Conservation (phyloP, 2,329 filamentous ascomycete species). For the Sporothrix globosa region DNA sequence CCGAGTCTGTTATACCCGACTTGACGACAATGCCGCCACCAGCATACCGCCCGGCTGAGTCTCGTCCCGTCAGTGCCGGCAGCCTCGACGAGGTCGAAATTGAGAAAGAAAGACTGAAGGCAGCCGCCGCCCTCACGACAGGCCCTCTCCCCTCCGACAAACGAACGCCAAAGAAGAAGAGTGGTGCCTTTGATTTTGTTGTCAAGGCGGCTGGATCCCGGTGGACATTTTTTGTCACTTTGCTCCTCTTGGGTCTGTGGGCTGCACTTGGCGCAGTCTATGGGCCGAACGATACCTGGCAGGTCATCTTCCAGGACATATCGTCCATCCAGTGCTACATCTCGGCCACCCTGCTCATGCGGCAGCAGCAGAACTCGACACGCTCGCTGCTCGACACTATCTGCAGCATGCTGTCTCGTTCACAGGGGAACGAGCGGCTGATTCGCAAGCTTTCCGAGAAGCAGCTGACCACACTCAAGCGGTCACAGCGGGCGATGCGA, state of each 20-base stretch:
- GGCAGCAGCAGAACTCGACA: constrained; percentile 46
- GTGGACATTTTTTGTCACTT: constrained; percentile 41
- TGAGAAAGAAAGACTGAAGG: constrained; percentile 32
- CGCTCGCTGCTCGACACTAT: constrained; percentile 40
- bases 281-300: constrained; percentile 44
- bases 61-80: constrained; percentile 22
- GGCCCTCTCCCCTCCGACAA: neutral
- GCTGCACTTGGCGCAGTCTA: constrained; percentile 41
- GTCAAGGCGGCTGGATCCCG: constrained; percentile 36
- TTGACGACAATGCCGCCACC: constrained; percentile 33
- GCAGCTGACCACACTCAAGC: constrained; percentile 34
- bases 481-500: constrained; percentile 37
- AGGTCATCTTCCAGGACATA: constrained; percentile 45
- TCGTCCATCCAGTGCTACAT: constrained; percentile 46
- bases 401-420: constrained; percentile 43
- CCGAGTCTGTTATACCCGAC: constrained; percentile 35
- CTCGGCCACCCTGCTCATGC: constrained; percentile 46
- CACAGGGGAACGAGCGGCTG: constrained; percentile 42
- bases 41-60: constrained; percentile 29
- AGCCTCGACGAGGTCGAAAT: constrained; percentile 32
- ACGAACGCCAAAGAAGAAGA: constrained; percentile 15
- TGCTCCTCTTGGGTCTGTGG: constrained; percentile 42
- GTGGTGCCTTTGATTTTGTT: constrained; percentile 33
- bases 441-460: constrained; percentile 37
- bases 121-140: neutral